Base-by-base conservation (phyloP, 2,329 filamentous ascomycete species). In the Pestalotiopsis sp. region DNA sequence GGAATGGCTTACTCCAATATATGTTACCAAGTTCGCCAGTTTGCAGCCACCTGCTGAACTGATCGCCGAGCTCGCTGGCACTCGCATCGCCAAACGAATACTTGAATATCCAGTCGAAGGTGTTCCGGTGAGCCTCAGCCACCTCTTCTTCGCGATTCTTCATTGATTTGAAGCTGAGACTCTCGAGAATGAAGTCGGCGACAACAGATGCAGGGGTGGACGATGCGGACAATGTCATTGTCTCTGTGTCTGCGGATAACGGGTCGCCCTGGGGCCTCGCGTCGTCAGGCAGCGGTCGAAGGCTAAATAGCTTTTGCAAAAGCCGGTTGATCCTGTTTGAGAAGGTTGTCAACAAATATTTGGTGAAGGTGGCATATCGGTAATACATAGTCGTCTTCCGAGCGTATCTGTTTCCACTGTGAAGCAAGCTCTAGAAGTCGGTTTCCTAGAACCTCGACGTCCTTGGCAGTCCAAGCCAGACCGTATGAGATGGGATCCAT, bases 61-160 rank as follows among this genome's bases (percentile, higher is more conserved):
- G 20, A 68, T 67, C 7, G 70, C 70, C 26, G 68, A 68, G 30
- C 35, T 17, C 62, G n/a, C 39, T 22, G 5, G 61, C 59, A 39
- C 1, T 59, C 22, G 48, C 66, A 2, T 68, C 62, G 3, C n/a
- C 26, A 13, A 39, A 39, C 2, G 61, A 22, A 9, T 62, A 17
- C 6, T 73, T 68, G 52, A 80, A 81, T 1, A 80, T 75, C 80
- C 80, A 81, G 40, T 80, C 73, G 38, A 81, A 77, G 0, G 80
- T 81, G 5, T 73, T 71, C 60, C 67, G 58, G 14, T 68, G 60
- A 2, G 67, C 65, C 9, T 64, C 40, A 20, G 64, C 65, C 3
- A 68, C 64, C 30, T 68, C 67, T 38, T 68, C 62, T n/a, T 66
- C 64, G 2, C 67, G 67, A 11, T 55, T 64, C 2, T 35, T 65